Conservation (phyloP, 2,329 filamentous ascomycete genomes). For the Fusarium euwallaceae region DNA sequence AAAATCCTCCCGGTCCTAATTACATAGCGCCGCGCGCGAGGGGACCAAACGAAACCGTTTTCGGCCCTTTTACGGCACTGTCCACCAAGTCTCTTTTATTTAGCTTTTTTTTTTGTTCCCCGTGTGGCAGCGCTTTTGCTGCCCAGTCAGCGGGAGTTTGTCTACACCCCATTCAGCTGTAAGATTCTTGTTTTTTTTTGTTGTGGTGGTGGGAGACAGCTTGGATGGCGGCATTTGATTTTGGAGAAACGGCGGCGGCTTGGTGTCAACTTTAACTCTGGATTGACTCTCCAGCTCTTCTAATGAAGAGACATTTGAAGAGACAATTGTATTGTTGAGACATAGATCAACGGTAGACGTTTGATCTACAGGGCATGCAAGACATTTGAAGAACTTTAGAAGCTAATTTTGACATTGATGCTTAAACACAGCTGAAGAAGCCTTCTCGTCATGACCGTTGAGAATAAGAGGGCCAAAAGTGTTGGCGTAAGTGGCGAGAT, state of each 20-base stretch:
- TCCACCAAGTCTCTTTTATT: neutral
- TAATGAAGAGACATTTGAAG: neutral
- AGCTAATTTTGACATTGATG: neutral
- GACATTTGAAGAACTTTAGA: neutral
- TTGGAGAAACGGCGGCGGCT: neutral
- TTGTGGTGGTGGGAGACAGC: neutral
- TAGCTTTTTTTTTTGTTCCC: neutral
- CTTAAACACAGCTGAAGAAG: neutral
- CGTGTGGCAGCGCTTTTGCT: neutral
- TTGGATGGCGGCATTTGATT: neutral
- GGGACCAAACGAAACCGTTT: conserved; percentile 8
- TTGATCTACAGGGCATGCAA: conserved; percentile 1
- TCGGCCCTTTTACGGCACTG: conserved; percentile 33
- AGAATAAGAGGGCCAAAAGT: neutral
- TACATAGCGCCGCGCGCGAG: conserved; percentile 16
- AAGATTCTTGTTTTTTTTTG: neutral
- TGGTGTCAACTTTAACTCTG: conserved; percentile 26
- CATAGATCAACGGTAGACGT: neutral
- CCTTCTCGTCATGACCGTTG: neutral
- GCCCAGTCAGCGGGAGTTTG: neutral
- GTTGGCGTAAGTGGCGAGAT: conserved; percentile 4
- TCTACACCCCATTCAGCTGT: neutral
- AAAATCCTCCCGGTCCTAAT: neutral
- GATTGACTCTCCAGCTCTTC: neutral
- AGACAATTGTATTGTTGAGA: neutral